Percentiles rank a stretch among this genome's conserved stretches.
phyloP scores from a whole-genome alignment of 495 filamentous ascomycete species.

The Daldinia caldariorum region DNA sequence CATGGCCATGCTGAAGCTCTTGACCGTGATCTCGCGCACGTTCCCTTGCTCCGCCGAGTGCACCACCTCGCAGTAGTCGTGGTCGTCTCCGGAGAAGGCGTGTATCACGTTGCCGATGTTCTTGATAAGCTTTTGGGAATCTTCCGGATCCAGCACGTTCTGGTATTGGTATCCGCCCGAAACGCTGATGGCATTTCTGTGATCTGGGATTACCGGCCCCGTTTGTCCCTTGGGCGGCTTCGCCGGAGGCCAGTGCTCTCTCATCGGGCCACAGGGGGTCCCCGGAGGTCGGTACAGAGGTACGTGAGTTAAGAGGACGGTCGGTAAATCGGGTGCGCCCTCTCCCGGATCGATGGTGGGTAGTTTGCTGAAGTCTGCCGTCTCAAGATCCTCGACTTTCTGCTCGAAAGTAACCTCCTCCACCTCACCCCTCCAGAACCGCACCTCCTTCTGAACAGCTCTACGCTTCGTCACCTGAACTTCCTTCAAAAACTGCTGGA shows the following conservation, averaged over 20 bases:
- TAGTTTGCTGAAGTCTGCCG: conserved; percentile 52
- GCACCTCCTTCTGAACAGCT: conserved; percentile 65
- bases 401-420: conserved; percentile 63
- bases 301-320: conserved; percentile 88
- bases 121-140: conserved; percentile 76
- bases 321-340: conserved; percentile 70
- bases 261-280: conserved; percentile 89
- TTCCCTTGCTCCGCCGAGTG: conserved; percentile 72
- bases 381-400: conserved; percentile 59
- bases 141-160: conserved; percentile 81
- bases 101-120: conserved; percentile 79
- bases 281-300: conserved; percentile 83
- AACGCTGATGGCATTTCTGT: conserved; percentile 79
- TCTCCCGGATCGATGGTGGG: conserved; percentile 55
- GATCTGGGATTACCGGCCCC: conserved; percentile 69
- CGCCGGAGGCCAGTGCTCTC: conserved; percentile 81
- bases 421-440: conserved; percentile 59
- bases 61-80: conserved; percentile 93
- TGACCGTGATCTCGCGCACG: conserved; percentile 91
- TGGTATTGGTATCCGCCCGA: conserved; percentile 91
- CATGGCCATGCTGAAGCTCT: conserved; percentile 94
- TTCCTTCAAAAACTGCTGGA: conserved; percentile 77
- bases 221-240: conserved; percentile 65
- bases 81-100: conserved; percentile 95
- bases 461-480: conserved; percentile 63